Percentiles rank a stretch among this genome's conserved stretches.
These are phyloP conservation scores for Podospora conica DNA, from an alignment of 495 filamentous ascomycete genomes.

Conservation along the genomic window DNA sequence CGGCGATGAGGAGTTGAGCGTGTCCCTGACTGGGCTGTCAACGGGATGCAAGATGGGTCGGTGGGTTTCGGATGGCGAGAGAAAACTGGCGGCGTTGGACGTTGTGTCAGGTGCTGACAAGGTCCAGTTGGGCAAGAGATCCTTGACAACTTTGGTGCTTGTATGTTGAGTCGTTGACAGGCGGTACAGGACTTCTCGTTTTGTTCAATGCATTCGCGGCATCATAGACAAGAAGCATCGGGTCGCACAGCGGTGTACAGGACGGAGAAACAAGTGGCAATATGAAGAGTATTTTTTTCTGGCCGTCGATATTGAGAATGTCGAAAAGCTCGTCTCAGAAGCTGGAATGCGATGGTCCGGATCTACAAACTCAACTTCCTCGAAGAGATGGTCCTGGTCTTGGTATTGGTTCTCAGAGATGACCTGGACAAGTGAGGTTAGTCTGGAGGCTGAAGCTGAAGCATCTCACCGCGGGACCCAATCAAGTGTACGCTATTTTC, in stretches of 20 bases:
- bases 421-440: no score
- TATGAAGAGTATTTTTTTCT: neutral
- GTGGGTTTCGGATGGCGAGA: slow-evolving; percentile 3
- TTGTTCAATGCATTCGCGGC: neutral
- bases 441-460: no score
- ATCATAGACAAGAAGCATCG: neutral
- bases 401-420: no score
- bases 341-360: no score
- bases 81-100: neutral
- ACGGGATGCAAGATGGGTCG: neutral
- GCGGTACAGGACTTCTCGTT: neutral
- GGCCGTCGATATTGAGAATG: no score
- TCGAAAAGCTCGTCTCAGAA: no score
- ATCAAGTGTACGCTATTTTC: no score
- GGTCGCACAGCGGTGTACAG: neutral
- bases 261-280: neutral
- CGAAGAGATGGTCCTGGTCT: no score
- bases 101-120: neutral
- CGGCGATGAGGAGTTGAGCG: slow-evolving; percentile 2
- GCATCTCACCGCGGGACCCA: no score
- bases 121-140: slow-evolving; percentile 2
- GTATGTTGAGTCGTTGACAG: neutral
- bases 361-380: no score
- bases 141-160: slow-evolving; percentile 2
- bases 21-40: neutral